Evolutionary conservation across 1,284 basidiomycete genomes (phyloP), one percentile per base, ranked within the genome.

Genomic region (Pseudozyma hubeiensis): DNA sequence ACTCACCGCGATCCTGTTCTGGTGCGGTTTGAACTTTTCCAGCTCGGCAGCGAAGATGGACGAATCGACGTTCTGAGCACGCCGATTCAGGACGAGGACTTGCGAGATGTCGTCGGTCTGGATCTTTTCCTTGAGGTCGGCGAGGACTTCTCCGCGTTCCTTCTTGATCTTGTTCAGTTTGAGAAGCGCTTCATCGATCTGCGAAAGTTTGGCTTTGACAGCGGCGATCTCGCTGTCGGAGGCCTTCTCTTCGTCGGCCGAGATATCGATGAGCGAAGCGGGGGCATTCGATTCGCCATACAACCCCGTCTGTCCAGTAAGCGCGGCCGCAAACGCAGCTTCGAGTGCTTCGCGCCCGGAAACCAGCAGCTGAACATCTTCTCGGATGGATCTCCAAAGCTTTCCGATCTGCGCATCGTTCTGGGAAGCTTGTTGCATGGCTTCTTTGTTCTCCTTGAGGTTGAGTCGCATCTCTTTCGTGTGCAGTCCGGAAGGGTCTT

Each of bases 101-200:
- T 97, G 94, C 0, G 95, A 98, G 9, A 99, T 96, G 79, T 99
- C 97, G 85, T 99, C 97, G 33, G 88, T 88, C 89, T 97, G 97
- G 48, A 98, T 90, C 93, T 93, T 94, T 49, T 97, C 93, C 84
- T 98, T 98, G 50, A 99, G 87, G 83, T 98, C 94, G 82, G 92
- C 93, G 49, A 99, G 86, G 0, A 94, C 90, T 66, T 94, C 92
- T 19, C 88, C 89, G 40, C 96, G 88, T 85, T 98, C 95, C 52
- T 70, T 68, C 31, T 82, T 79, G 64, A 83, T 72, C 61, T 78
- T 76, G 54, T 75, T 72, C 30, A 83, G 65, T 50, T 76, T 78
- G 30, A 41, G 34, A 0, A 81, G 64, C 19, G 67, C 57, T 33
- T 70, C 72, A 39, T 81, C 79, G 48, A 81, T 75, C 34, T 74